Base-by-base conservation (phyloP, 139 green algal genomes). In the Astrephomene gubernaculifera region DNA sequence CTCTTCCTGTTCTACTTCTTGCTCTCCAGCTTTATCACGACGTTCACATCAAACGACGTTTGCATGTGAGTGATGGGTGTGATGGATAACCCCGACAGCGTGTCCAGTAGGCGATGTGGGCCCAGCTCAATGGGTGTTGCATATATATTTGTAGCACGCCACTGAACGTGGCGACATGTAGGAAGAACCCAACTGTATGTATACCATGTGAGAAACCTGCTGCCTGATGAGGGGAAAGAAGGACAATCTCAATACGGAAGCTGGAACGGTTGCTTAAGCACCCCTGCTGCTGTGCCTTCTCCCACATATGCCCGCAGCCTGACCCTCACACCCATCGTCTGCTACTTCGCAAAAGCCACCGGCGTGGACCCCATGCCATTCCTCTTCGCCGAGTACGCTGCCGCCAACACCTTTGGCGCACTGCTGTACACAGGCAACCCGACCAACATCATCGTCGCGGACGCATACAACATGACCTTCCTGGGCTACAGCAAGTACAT, bases 371-470 rank as follows among this genome's bases (percentile, higher is more conserved):
- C 86, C 12, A 82, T 87, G 68, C 86, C 90, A 0, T 91, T 89
- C 61, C 88, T 93, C 17, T 68, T 87, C 6, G 88, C 88, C 1
- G 68, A 89, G 61, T 93, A 92, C 64, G 76, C 76, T 5, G 90
- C 88, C 21, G 88, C 90, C 68, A 93, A 93, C 69, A 82, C 88
- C 25, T 92, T 89, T 87, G 74, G 57, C 63, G 90, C 90, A 83
- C 49, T 87, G 29, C 88, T 93, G 43, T 90, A 91, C 57, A 83
- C 91, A 0, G 87, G 87, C 35, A 93, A 91, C 82, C 90, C 90
- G 29, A 93, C 90, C 53, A 93, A 93, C 85, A 89, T 93, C 60
- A 93, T 93, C 35, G 86, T 92, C 24, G 88, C 88, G 7, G 49
- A 89, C 39, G 88, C 90, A 0, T 89, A 82, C 45, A 39, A 86